Conservation (phyloP, 257 asterid genomes). For the Scutellaria barbata region DNA sequence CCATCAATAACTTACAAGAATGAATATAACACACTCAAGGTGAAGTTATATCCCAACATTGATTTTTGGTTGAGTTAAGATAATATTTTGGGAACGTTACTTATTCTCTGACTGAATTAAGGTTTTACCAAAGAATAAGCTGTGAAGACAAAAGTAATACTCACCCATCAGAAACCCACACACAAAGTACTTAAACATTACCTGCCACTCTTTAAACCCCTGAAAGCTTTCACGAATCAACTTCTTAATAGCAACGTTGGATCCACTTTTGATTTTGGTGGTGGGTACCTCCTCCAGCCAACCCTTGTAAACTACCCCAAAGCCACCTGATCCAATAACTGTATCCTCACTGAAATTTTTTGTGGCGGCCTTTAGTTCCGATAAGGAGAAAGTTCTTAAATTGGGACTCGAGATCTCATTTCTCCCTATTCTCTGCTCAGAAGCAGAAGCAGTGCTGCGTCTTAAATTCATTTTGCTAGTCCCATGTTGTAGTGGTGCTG, state of each 20-base stretch:
- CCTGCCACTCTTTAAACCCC: constrained; percentile 55
- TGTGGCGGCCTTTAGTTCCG: constrained; percentile 47
- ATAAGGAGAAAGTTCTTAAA: constrained; percentile 43
- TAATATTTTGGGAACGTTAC: no score
- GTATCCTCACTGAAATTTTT: constrained; percentile 40
- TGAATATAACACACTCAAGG: no score
- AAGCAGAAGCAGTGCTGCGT: neutral
- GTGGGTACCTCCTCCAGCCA: constrained; percentile 30
- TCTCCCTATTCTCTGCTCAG: no score
- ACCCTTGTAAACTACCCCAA: constrained; percentile 57
- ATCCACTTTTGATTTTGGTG: constrained; percentile 25
- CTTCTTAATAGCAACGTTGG: constrained; percentile 48
- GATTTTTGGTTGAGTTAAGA: no score
- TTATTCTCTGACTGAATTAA: no score
- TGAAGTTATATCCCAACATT: no score
- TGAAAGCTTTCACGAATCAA: constrained; percentile 38
- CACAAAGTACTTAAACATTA: constrained; percentile 18
- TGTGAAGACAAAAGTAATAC: neutral
- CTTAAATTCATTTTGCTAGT: constrained; percentile 32
- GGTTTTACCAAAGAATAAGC: neutral
- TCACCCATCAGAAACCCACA: neutral
- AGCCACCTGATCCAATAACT: constrained; percentile 53
- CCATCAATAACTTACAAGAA: no score
- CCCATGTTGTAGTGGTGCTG: constrained; percentile 48
- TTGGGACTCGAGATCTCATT: neutral